phyloP scores from a whole-genome alignment of 2,329 filamentous ascomycete genomes.

The Pseudocercospora vitis region DNA sequence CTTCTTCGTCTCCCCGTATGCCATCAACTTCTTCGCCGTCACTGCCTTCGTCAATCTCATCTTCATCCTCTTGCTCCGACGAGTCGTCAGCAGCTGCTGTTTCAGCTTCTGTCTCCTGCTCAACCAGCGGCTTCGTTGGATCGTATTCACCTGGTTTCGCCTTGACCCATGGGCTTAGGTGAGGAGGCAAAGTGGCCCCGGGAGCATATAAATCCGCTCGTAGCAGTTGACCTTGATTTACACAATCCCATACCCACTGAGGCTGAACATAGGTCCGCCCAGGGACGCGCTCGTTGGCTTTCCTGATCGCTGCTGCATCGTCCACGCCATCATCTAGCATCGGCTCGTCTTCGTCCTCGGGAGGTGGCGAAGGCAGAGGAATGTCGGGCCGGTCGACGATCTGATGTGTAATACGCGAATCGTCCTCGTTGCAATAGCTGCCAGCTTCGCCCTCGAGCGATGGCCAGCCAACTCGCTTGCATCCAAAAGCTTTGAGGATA shows the following conservation, averaged over 20 bases:
- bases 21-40: conserved; percentile 39
- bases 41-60: conserved; percentile 44
- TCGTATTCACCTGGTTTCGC: conserved; percentile 85
- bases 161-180: conserved; percentile 95
- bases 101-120: conserved; percentile 85
- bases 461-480: conserved; percentile 95
- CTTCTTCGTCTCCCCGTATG: conserved; percentile 41
- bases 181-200: conserved; percentile 84
- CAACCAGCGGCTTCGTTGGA: conserved; percentile 78
- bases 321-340: conserved; percentile 58
- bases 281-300: conserved; percentile 70
- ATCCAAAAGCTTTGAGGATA: conserved; percentile 88
- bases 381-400: conserved; percentile 87
- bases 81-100: conserved; percentile 58
- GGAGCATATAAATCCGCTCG: conserved; percentile 85
- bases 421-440: conserved; percentile 84
- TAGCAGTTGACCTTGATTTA: conserved; percentile 89
- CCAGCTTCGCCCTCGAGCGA: conserved; percentile 78
- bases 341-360: conserved; percentile 43
- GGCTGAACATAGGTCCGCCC: conserved; percentile 92
- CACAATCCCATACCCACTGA: conserved; percentile 97
- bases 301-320: conserved; percentile 49
- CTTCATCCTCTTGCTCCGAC: conserved; percentile 49
- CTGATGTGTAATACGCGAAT: conserved; percentile 91
- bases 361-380: conserved; percentile 43